Evolutionary conservation across 495 filamentous ascomycete genomes (phyloP).

Genomic region (Terfezia claveryi): DNA sequence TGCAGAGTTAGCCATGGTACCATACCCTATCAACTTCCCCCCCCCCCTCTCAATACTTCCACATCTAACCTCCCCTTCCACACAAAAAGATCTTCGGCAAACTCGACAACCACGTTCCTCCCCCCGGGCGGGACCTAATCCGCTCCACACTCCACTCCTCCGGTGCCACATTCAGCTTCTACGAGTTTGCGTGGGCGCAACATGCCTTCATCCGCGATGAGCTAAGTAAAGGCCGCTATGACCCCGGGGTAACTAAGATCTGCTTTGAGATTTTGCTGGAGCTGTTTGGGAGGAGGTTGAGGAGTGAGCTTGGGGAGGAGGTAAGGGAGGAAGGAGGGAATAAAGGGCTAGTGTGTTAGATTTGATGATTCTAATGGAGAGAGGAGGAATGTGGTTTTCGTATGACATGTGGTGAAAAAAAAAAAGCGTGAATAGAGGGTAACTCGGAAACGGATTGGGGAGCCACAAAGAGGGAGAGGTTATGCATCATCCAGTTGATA

Average conservation of each 20-base stretch:
- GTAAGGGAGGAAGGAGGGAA: neutral
- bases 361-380: too few relatives aligned
- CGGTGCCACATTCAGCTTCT: constrained; percentile 56
- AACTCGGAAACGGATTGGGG: too few relatives aligned
- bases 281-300: constrained; percentile 58
- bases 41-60: constrained; percentile 21
- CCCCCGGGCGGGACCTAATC: constrained; percentile 67
- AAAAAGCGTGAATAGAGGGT: too few relatives aligned
- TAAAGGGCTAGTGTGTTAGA: constrained; percentile 19
- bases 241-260: constrained; percentile 64
- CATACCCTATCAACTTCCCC: too few relatives aligned
- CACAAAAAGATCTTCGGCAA: constrained; percentile 48
- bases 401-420: too few relatives aligned
- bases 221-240: constrained; percentile 77
- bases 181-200: constrained; percentile 80
- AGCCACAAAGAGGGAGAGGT: too few relatives aligned
- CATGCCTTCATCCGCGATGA: constrained; percentile 89
- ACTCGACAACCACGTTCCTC: constrained; percentile 73
- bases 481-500: too few relatives aligned
- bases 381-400: too few relatives aligned
- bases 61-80: constrained; percentile 17
- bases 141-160: constrained; percentile 58
- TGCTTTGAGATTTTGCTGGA: constrained; percentile 85
- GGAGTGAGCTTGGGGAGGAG: constrained; percentile 45
- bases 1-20: too few relatives aligned